phyloP scores from a whole-genome alignment of 371 early-diverging fungal genomes.

The Batkoa obscura region DNA sequence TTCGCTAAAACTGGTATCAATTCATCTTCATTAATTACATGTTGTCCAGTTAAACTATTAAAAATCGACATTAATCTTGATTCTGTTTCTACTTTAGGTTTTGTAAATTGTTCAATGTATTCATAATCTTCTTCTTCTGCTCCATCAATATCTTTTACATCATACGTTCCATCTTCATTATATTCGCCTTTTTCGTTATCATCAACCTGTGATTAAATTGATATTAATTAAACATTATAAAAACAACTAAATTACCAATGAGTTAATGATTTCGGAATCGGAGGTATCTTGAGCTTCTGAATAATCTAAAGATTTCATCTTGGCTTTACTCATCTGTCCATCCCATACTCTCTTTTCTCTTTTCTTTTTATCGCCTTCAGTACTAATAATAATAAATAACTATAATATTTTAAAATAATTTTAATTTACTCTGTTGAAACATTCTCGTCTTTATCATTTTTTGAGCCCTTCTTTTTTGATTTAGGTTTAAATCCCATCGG shows the following conservation, averaged over 20 bases:
- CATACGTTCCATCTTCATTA: slow-evolving; percentile 58
- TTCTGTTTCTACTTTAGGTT: slow-evolving; percentile 9
- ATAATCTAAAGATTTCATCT: slow-evolving; percentile 47
- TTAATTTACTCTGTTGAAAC: background rate
- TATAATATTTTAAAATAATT: background rate
- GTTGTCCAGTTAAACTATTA: slow-evolving; percentile 41
- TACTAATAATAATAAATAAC: background rate
- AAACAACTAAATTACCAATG: background rate
- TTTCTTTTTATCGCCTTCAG: too few relatives aligned
- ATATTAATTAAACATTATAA: slow-evolving; percentile 7
- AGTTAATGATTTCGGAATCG: background rate
- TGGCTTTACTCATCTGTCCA: slow-evolving; percentile 33
- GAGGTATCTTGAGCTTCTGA: slow-evolving; percentile 17
- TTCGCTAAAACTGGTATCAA: slow-evolving; percentile 47
- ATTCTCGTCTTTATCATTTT: slow-evolving; percentile 17
- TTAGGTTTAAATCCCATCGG: too few relatives aligned
- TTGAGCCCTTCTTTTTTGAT: slow-evolving; percentile 34
- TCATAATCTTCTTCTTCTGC: too few relatives aligned
- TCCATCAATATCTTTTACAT: slow-evolving; percentile 53
- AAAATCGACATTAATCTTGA: slow-evolving; percentile 41
- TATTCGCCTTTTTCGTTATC: slow-evolving; percentile 30
- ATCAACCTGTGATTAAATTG: too few relatives aligned
- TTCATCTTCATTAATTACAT: slow-evolving; percentile 37
- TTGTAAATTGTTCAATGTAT: slow-evolving; percentile 12
- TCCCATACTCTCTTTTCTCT: slow-evolving; percentile 46